A percentile compares a stretch with the other conserved stretches of the same genome.
These are phyloP conservation scores for Metschnikowia kunwiensis DNA, from an alignment of 805 yeast species.

Conservation along the genomic window DNA sequence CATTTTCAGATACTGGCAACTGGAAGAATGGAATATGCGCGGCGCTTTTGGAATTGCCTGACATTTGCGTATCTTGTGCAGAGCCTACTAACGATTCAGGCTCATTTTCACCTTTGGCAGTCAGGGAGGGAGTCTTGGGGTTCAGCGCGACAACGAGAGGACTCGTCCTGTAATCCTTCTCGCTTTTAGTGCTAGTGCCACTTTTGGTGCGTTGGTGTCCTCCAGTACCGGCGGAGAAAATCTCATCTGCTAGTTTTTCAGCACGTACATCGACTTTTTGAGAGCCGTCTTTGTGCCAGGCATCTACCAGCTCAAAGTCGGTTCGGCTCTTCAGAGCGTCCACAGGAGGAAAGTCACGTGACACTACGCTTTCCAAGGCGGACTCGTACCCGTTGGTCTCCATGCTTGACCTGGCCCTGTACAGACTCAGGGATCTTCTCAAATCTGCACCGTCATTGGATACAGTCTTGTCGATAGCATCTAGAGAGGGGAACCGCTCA, in stretches of 20 bases:
- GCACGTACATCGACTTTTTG: conserved; percentile 29
- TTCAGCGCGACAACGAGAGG: too few species aligned
- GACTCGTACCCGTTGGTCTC: conserved; percentile 4
- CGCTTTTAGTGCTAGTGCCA: background rate
- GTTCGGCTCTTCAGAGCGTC: background rate
- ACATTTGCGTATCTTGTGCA: too few species aligned
- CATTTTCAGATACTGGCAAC: too few species aligned
- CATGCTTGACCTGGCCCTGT: conserved; percentile 2
- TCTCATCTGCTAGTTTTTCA: conserved; percentile 39
- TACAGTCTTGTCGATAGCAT: conserved; percentile 22
- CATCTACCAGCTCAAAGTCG: conserved; percentile 24
- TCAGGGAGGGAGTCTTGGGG: too few species aligned
- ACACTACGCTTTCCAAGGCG: conserved; percentile 1
- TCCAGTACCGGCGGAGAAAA: conserved; percentile 28
- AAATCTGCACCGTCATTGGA: conserved; percentile 1
- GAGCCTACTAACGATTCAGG: too few species aligned
- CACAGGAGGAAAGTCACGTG: conserved; percentile 1
- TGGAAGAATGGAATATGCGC: too few species aligned
- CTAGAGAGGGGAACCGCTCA: conserved; percentile 51
- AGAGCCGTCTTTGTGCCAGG: conserved; percentile 32
- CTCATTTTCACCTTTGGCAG: too few species aligned
- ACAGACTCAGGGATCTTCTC: background rate
- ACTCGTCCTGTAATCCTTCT: too few species aligned
- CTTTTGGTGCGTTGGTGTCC: conserved; percentile 7
- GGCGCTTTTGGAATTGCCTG: too few species aligned